Evolutionary conservation across 768 basidiomycete genomes (phyloP).

Genomic region (Auriscalpium vulgare): DNA sequence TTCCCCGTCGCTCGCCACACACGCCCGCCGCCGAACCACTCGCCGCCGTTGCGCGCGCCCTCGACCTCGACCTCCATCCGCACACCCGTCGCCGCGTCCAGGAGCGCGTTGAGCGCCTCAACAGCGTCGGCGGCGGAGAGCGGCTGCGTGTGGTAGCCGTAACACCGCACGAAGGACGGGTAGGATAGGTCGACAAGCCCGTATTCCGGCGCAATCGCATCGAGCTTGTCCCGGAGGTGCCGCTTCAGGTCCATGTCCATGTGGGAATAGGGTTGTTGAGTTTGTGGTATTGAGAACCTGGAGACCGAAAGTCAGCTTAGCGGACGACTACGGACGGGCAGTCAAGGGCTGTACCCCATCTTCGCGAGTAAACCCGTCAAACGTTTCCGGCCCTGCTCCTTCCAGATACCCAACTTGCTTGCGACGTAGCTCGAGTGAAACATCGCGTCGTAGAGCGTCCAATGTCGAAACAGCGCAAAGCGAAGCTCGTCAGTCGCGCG

Average conservation of each 20-base stretch:
- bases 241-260: constrained; percentile 96
- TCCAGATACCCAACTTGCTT: constrained; percentile 93
- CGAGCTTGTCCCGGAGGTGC: constrained; percentile 70
- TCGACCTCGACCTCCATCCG: constrained; percentile 85
- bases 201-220: constrained; percentile 88
- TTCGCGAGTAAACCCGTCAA: constrained; percentile 91
- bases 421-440: constrained; percentile 95
- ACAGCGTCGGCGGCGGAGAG: constrained; percentile 90
- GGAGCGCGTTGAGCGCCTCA: constrained; percentile 77
- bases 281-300: constrained; percentile 91
- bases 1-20: constrained; percentile 48
- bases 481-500: constrained; percentile 83
- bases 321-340: too few species aligned
- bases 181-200: constrained; percentile 90
- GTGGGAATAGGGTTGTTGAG: constrained; percentile 87
- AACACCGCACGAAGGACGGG: constrained; percentile 88
- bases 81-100: constrained; percentile 90
- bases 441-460: constrained; percentile 98
- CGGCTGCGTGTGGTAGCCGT: constrained; percentile 82
- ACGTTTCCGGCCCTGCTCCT: constrained; percentile 83
- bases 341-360: constrained; percentile 67
- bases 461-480: constrained; percentile 93
- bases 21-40: constrained; percentile 87
- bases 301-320: not conserved
- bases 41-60: constrained; percentile 83